These are phyloP conservation scores for Thelonectria discophora DNA, from an alignment of 2,329 filamentous ascomycete genomes.

Conservation along the genomic window DNA sequence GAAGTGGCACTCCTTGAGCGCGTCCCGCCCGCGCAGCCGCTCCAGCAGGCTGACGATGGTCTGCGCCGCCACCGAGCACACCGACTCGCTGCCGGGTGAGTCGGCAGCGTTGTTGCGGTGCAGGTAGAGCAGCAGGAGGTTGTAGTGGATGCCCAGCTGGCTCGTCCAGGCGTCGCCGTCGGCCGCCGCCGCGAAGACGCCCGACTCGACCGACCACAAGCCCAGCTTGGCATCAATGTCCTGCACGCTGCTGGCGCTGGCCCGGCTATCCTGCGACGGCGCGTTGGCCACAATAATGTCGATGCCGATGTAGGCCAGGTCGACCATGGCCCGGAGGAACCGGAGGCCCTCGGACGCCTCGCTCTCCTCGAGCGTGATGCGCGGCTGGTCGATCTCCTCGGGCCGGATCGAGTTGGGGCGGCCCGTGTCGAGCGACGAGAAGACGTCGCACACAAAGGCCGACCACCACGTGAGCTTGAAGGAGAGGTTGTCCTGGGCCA, in stretches of 20 bases:
- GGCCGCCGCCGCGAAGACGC: conserved; percentile 30
- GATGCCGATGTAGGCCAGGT: conserved; percentile 34
- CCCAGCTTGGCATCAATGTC: conserved; percentile 34
- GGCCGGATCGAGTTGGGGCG: conserved; percentile 35
- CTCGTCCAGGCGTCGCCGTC: conserved; percentile 29
- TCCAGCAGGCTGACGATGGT: conserved; percentile 34
- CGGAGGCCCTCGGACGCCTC: conserved; percentile 21
- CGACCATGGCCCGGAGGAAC: conserved; percentile 33
- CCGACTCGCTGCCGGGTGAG: conserved; percentile 24
- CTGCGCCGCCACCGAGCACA: conserved; percentile 37
- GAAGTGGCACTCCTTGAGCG: conserved; percentile 37
- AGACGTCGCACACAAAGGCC: conserved; percentile 34
- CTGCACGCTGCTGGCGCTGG: conserved; percentile 19
- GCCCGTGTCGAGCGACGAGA: conserved; percentile 32
- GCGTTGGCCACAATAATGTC: conserved; percentile 34
- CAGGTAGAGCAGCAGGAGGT: conserved; percentile 32
- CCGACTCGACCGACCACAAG: conserved; percentile 32
- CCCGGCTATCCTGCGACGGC: conserved; percentile 18
- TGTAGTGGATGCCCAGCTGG: conserved; percentile 36
- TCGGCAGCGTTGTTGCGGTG: conserved; percentile 27
- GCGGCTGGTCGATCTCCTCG: conserved; percentile 39
- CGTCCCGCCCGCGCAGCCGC: conserved; percentile 24
- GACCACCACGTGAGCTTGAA: conserved; percentile 38
- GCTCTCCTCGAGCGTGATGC: conserved; percentile 27
- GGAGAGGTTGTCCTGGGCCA: conserved; percentile 28